A percentile compares a stretch with the other conserved stretches of the same genome.
Conservation (phyloP, 208 protist species). For the Endotrypanum monterogeii region DNA sequence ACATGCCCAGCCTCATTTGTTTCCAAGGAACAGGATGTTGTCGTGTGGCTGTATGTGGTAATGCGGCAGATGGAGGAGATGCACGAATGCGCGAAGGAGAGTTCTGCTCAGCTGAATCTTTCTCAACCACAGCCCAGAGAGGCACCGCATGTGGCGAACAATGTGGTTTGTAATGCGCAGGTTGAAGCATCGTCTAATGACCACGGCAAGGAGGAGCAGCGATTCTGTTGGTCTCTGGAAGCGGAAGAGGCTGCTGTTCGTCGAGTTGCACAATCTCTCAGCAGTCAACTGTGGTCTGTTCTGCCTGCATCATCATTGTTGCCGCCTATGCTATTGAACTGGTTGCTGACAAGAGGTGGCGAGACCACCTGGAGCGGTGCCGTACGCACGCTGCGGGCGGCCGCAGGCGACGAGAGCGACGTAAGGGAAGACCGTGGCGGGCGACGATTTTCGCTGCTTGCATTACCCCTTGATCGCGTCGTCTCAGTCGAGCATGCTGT, state of each 20-base stretch:
- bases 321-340: constrained; percentile 33
- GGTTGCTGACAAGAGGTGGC: constrained; percentile 24
- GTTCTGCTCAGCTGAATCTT: not conserved
- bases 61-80: constrained; percentile 32
- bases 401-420: not conserved
- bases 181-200: not conserved
- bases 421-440: not conserved
- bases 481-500: constrained; percentile 23
- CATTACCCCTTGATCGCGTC: constrained; percentile 17
- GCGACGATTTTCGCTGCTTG: constrained; percentile 3
- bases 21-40: constrained; percentile 10
- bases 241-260: constrained; percentile 15
- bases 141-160: not conserved
- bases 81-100: not conserved
- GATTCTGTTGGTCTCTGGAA: not conserved
- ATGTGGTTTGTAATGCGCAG: not conserved
- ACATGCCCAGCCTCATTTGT: constrained; percentile 12
- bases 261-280: constrained; percentile 10
- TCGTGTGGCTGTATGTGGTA: constrained; percentile 26
- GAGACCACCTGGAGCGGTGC: constrained; percentile 16
- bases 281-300: constrained; percentile 13
- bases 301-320: constrained; percentile 17
- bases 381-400: constrained; percentile 15
- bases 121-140: not conserved
- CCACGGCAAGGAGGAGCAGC: not conserved